phyloP scores from a whole-genome alignment of 2,329 filamentous ascomycete species.

The Colletotrichum lini region DNA sequence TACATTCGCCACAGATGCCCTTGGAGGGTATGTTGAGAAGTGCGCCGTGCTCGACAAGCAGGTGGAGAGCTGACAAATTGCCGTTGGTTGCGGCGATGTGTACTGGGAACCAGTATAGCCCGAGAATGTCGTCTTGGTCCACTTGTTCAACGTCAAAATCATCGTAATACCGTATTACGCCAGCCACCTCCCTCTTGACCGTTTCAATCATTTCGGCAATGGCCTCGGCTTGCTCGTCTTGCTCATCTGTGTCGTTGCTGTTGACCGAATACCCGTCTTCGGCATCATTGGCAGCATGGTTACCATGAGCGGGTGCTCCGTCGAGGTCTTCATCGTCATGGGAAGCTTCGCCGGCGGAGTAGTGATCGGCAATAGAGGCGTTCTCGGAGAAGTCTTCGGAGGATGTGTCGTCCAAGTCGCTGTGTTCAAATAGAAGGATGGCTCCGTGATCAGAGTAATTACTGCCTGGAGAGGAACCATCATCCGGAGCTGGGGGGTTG shows the following conservation, averaged over 20 bases:
- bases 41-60: neutral
- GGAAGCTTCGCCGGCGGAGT: neutral
- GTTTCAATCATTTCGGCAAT: neutral
- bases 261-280: neutral
- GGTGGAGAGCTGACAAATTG: neutral
- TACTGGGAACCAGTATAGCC: slow-evolving; percentile 5
- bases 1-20: neutral
- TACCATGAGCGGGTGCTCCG: neutral
- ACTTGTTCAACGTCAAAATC: too few species aligned
- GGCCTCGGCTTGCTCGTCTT: neutral
- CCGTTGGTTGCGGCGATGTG: neutral
- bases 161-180: neutral
- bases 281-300: neutral
- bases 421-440: neutral
- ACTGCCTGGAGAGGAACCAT: neutral
- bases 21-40: slow-evolving; percentile 3
- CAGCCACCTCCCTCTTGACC: neutral
- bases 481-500: neutral
- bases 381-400: neutral
- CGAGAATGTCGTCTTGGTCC: neutral
- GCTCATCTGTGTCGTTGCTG: neutral
- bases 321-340: too few species aligned
- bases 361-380: neutral
- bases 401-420: neutral
- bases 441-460: neutral